Evolutionary conservation across 345 rosid species (phyloP).

Genomic region (Chamaenerion angustifolium): DNA sequence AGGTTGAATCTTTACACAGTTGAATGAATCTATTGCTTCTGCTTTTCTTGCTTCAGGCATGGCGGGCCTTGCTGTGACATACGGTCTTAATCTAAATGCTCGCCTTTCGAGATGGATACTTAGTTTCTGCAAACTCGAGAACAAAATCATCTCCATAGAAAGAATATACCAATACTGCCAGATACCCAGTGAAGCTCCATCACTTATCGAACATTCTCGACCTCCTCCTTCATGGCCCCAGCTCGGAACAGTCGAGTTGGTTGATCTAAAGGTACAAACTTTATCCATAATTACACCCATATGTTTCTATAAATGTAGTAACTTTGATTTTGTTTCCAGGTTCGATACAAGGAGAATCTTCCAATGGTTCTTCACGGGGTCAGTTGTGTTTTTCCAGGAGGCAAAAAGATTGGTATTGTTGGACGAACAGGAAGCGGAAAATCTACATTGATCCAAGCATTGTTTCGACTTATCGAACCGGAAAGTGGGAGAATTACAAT

Average conservation of each 20-base stretch:
- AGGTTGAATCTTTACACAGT: too few relatives aligned
- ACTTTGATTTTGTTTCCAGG: too few relatives aligned
- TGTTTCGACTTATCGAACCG: slow-evolving; percentile 91
- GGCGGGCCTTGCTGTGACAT: slow-evolving; percentile 99
- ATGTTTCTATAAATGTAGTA: too few relatives aligned
- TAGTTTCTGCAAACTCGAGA: slow-evolving; percentile 98
- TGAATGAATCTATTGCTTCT: slow-evolving; percentile 3
- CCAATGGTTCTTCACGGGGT: slow-evolving; percentile 87
- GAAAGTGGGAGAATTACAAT: slow-evolving; percentile 65
- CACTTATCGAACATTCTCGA: slow-evolving; percentile 44
- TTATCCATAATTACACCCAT: too few relatives aligned
- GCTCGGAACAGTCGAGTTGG: slow-evolving; percentile 59
- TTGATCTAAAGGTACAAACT: slow-evolving; percentile 66
- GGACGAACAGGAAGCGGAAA: slow-evolving; percentile 99
- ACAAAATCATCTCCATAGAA: slow-evolving; percentile 91
- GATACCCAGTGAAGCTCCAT: slow-evolving; percentile 64
- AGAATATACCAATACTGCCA: slow-evolving; percentile 95
- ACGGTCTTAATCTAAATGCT: slow-evolving; percentile 94
- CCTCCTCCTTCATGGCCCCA: slow-evolving; percentile 91
- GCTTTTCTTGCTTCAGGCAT: slow-evolving; percentile 47
- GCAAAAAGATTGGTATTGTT: slow-evolving; percentile 92
- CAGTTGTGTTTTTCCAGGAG: slow-evolving; percentile 80
- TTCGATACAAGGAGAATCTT: slow-evolving; percentile 92
- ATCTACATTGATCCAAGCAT: slow-evolving; percentile 94
- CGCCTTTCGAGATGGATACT: slow-evolving; percentile 98